Conservation (phyloP, 73 alveolate genomes). For the Paramecium octaurelia region DNA sequence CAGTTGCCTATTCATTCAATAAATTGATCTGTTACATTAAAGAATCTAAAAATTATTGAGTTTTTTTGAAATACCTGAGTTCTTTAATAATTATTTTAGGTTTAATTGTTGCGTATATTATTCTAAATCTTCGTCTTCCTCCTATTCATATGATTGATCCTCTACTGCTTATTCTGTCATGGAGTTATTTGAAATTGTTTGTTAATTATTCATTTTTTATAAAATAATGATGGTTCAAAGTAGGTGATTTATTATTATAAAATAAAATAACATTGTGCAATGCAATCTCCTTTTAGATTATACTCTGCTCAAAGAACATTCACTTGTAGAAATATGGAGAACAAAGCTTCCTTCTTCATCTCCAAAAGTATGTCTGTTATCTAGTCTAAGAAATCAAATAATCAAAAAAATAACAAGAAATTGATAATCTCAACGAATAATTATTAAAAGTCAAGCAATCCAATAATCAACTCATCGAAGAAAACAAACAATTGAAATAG, state of each 20-base stretch:
- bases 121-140: not conserved
- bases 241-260: not conserved
- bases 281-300: conserved; percentile 20
- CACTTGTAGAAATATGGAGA: not conserved
- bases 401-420: not conserved
- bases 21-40: not conserved
- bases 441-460: not conserved
- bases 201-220: not conserved
- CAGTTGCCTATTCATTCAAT: not conserved
- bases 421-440: not conserved
- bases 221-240: not conserved
- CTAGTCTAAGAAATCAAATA: not conserved
- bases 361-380: not conserved
- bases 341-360: not conserved
- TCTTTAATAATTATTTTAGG: not conserved
- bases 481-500: not conserved
- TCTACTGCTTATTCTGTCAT: not conserved
- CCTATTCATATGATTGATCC: not conserved
- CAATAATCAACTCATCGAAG: not conserved
- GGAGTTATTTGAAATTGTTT: not conserved
- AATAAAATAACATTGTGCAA: not conserved
- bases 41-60: not conserved
- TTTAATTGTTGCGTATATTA: not conserved
- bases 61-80: not conserved
- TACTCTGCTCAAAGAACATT: conserved; percentile 23